These are phyloP conservation scores for Pythium myriotylum DNA, from an alignment of 352 stramenopile genomes.

Conservation along the genomic window DNA sequence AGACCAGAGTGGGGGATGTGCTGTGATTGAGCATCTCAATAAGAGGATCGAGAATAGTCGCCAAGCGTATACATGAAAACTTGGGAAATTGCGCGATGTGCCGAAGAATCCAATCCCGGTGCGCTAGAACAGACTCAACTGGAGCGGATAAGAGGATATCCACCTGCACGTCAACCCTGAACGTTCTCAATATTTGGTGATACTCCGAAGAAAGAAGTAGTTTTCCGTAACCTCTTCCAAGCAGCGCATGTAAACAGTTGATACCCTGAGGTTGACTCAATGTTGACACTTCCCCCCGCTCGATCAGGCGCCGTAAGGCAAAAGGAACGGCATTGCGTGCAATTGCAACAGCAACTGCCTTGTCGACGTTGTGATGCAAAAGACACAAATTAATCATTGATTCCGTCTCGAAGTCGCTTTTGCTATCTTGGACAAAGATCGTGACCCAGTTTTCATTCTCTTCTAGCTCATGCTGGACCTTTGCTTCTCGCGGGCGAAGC, in stretches of 20 bases:
- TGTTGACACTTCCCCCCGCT: conserved; percentile 35
- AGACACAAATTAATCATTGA: conserved; percentile 73
- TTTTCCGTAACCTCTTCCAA: conserved; percentile 43
- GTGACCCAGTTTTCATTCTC: conserved; percentile 54
- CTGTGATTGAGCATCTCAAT: too few species aligned
- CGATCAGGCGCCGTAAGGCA: conserved; percentile 58
- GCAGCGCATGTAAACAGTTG: conserved; percentile 38
- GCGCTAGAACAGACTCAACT: conserved; percentile 45
- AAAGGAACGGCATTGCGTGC: conserved; percentile 46
- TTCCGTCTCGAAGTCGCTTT: conserved; percentile 53
- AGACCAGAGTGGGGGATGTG: too few species aligned
- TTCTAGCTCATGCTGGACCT: conserved; percentile 22
- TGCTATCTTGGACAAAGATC: conserved; percentile 41
- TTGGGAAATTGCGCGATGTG: conserved; percentile 47
- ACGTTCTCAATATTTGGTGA: conserved; percentile 57
- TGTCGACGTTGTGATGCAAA: conserved; percentile 66
- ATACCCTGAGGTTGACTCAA: conserved; percentile 35
- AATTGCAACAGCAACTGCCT: conserved; percentile 61
- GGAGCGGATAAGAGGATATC: conserved; percentile 53
- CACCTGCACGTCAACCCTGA: conserved; percentile 53
- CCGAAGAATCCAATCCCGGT: conserved; percentile 75
- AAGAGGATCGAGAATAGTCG: conserved; percentile 47
- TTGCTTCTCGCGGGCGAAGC: conserved; percentile 24
- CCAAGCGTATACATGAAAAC: conserved; percentile 40
- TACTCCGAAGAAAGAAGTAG: conserved; percentile 41